Conservation (phyloP, 441 rosid genomes). For the Erysimum cheiri region DNA sequence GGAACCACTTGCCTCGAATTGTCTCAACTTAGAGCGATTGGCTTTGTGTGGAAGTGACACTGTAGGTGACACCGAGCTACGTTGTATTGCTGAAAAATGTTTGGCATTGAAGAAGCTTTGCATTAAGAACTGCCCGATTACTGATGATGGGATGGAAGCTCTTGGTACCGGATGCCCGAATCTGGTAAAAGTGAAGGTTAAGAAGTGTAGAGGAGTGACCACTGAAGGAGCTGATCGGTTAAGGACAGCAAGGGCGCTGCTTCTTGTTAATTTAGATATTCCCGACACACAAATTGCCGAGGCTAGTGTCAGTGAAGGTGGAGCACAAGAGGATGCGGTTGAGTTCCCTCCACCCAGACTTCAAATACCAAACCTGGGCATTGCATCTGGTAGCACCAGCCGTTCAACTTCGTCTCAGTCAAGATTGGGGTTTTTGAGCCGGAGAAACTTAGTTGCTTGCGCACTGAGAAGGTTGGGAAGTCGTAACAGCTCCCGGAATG, state of each 20-base stretch:
- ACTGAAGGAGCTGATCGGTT: constrained; percentile 59
- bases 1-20: constrained; percentile 62
- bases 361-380: constrained; percentile 43
- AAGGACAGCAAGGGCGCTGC: constrained; percentile 54
- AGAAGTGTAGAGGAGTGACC: constrained; percentile 78
- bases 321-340: constrained; percentile 55
- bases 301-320: constrained; percentile 59
- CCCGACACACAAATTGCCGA: constrained; percentile 56
- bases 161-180: constrained; percentile 75
- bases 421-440: constrained; percentile 59
- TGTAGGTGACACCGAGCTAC: constrained; percentile 69
- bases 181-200: constrained; percentile 77
- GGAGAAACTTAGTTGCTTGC: constrained; percentile 58
- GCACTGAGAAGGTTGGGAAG: constrained; percentile 66
- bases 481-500: constrained; percentile 47
- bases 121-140: neutral
- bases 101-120: constrained; percentile 72
- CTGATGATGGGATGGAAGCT: constrained; percentile 53
- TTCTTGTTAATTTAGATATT: constrained; percentile 51
- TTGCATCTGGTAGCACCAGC: constrained; percentile 52
- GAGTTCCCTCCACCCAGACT: constrained; percentile 50
- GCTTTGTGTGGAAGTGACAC: constrained; percentile 83
- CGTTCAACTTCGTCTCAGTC: constrained; percentile 61
- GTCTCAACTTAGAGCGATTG: constrained; percentile 73
- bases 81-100: constrained; percentile 70